A percentile compares a stretch with the other conserved stretches of the same genome.
These are phyloP conservation scores for Aspergillus sp. DNA, from an alignment of 2,329 filamentous ascomycete species.

Conservation along the genomic window DNA sequence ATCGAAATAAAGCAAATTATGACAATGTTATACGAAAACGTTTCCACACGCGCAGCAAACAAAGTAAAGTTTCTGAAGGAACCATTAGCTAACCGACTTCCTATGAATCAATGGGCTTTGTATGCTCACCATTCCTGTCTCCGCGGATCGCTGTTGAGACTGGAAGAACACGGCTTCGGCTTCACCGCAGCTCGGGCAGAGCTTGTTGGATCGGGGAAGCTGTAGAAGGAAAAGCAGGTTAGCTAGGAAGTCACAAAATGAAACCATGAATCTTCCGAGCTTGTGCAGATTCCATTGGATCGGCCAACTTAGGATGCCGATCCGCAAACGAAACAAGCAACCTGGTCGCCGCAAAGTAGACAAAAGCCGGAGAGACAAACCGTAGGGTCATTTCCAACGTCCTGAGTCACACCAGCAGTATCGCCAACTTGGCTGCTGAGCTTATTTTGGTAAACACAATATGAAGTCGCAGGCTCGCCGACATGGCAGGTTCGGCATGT, in stretches of 20 bases:
- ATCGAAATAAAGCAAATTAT: constrained; percentile 11
- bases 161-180: constrained; percentile 97
- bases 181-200: constrained; percentile 81
- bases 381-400: constrained; percentile 96
- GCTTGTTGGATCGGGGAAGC: constrained; percentile 86
- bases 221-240: constrained; percentile 45
- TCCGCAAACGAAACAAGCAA: constrained; percentile 55
- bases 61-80: constrained; percentile 76
- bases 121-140: constrained; percentile 90
- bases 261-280: constrained; percentile 6
- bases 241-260: constrained; percentile 29
- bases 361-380: constrained; percentile 70
- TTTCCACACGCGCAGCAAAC: constrained; percentile 93
- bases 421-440: constrained; percentile 89
- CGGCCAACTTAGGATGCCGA: constrained; percentile 26
- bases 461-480: constrained; percentile 79
- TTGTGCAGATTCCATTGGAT: constrained; percentile 17
- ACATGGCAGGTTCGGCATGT: constrained; percentile 95
- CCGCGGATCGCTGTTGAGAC: constrained; percentile 92
- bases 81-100: constrained; percentile 17
- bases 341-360: constrained; percentile 58
- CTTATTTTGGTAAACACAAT: constrained; percentile 94
- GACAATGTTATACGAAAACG: constrained; percentile 59
- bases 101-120: constrained; percentile 7
- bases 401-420: constrained; percentile 94